Percentiles rank a stretch among this genome's conserved stretches.
phyloP scores from a whole-genome alignment of 768 basidiomycete genomes.

The Phlegmacium glaucopus region DNA sequence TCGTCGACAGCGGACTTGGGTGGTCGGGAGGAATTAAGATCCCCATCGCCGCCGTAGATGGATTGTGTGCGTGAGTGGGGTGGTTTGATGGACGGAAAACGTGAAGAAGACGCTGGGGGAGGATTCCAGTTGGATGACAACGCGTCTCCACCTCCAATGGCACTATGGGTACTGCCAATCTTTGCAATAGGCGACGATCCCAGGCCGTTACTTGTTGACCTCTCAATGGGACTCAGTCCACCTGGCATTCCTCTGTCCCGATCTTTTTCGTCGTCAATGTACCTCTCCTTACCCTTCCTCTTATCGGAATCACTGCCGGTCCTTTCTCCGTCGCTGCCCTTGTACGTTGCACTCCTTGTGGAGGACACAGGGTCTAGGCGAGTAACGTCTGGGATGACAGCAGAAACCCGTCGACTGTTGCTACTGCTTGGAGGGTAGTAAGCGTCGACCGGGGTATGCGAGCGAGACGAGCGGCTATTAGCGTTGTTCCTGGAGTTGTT shows the following conservation, averaged over 20 bases:
- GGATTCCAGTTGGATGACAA: conserved; percentile 13
- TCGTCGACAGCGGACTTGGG: conserved; percentile 18
- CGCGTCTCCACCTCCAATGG: conserved; percentile 6
- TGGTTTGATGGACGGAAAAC: conserved; percentile 15
- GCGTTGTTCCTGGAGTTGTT: conserved; percentile 29
- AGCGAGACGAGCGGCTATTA: conserved; percentile 49
- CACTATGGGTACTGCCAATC: conserved; percentile 9
- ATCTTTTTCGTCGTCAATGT: conserved; percentile 15
- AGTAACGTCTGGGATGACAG: conserved; percentile 10
- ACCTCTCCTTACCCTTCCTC: conserved; percentile 20
- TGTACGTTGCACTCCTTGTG: conserved; percentile 2
- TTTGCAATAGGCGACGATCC: conserved; percentile 10
- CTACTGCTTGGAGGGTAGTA: conserved; percentile 24
- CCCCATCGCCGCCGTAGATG: conserved; percentile 5
- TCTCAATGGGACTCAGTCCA: conserved; percentile 11
- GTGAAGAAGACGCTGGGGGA: conserved; percentile 7
- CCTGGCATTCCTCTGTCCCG: conserved; percentile 23
- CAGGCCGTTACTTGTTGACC: conserved; percentile 9
- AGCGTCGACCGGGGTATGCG: conserved; percentile 46
- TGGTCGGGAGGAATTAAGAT: conserved; percentile 8
- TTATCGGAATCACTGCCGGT: conserved; percentile 22
- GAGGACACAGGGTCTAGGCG: conserved; percentile 14
- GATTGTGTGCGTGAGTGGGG: conserved; percentile 13
- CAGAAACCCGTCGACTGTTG: conserved; percentile 17
- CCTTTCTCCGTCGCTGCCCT: conserved; percentile 17